A percentile compares a stretch with the other conserved stretches of the same genome.
These are phyloP conservation scores for Sporothrix sp. DNA, from an alignment of 2,329 filamentous ascomycete genomes.

Conservation along the genomic window DNA sequence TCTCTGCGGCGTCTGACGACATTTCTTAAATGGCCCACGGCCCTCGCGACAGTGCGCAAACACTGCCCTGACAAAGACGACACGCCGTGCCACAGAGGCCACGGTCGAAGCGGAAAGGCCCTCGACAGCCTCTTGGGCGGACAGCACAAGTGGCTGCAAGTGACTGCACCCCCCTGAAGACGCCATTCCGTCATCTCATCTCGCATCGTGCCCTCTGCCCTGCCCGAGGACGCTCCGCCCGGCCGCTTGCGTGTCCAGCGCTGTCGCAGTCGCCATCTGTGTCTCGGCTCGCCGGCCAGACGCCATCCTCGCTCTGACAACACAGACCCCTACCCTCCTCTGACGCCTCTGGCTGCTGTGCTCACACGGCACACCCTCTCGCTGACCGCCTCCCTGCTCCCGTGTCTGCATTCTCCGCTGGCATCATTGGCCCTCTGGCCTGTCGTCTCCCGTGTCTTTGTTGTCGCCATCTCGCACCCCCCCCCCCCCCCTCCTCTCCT, in stretches of 20 bases:
- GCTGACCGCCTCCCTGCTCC: slow-evolving; percentile 6
- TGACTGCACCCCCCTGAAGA: slow-evolving; percentile 4
- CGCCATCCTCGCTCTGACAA: neutral
- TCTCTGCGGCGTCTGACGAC: slow-evolving; percentile 14
- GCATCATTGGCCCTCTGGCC: neutral
- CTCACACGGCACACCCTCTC: slow-evolving; percentile 1
- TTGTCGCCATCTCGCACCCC: neutral
- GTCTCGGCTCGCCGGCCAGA: neutral
- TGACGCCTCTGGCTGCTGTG: too few species aligned
- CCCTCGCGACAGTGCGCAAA: too few species aligned
- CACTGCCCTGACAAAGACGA: too few species aligned
- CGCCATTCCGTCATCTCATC: slow-evolving; percentile 14
- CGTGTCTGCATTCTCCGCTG: neutral
- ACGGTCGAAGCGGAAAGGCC: too few species aligned
- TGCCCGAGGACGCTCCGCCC: neutral
- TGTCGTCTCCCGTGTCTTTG: neutral
- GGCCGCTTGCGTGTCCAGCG: slow-evolving; percentile 5
- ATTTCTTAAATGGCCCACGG: slow-evolving; percentile 14
- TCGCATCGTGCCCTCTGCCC: slow-evolving; percentile 9
- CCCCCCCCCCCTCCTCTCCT: neutral
- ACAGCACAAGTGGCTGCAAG: too few species aligned
- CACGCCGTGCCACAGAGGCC: too few species aligned
- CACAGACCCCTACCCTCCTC: too few species aligned
- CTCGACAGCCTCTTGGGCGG: too few species aligned
- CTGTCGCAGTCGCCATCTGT: neutral